Evolutionary conservation across 106 monocot genomes (phyloP).

Genomic region (Apostasia ramifera): DNA sequence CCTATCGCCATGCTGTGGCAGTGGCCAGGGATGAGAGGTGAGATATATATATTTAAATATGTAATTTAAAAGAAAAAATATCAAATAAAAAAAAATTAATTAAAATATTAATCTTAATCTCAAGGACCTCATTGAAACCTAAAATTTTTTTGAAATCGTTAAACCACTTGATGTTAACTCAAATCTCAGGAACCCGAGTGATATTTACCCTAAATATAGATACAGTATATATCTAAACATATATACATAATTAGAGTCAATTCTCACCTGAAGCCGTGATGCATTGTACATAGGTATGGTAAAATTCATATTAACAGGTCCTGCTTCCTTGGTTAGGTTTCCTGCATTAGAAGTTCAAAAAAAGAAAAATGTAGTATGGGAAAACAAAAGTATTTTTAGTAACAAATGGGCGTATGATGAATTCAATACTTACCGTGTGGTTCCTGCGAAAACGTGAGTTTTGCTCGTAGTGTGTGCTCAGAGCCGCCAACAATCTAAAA

Average conservation of each 20-base stretch:
- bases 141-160: no score
- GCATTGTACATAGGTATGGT: slow-evolving; percentile 96
- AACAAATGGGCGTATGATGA: background rate
- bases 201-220: no score
- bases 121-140: no score
- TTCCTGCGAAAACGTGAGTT: slow-evolving; percentile 89
- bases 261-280: slow-evolving; percentile 81
- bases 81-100: no score
- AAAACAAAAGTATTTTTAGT: background rate
- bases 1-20: no score
- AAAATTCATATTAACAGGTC: slow-evolving; percentile 97
- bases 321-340: slow-evolving; percentile 90
- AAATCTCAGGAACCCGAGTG: no score
- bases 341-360: slow-evolving; percentile 23
- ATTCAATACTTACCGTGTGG: slow-evolving; percentile 60
- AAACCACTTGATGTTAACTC: no score
- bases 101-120: no score
- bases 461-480: slow-evolving; percentile 88
- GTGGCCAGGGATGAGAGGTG: no score
- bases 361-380: background rate
- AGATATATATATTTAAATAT: no score
- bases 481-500: slow-evolving; percentile 93
- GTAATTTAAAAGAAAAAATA: no score
- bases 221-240: no score
- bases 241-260: background rate